A percentile compares a stretch with the other conserved stretches of the same genome.
phyloP scores from a whole-genome alignment of 805 yeast genomes.

The Yamadazyma kitorensis region DNA sequence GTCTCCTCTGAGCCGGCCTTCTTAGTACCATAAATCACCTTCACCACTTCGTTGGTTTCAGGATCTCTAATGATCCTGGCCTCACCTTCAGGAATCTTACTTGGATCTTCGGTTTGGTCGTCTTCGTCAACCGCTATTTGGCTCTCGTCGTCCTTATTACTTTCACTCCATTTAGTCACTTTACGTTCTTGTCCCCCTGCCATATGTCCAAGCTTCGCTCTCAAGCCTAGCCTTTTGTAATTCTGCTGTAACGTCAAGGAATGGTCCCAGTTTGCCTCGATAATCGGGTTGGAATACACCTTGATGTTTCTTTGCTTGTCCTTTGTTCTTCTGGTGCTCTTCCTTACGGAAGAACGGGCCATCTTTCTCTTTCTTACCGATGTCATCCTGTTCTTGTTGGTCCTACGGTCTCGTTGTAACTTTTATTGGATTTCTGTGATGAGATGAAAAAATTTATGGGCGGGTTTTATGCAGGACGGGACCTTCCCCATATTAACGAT shows the following conservation, averaged over 20 bases:
- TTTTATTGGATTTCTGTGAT: conserved; percentile 4
- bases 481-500: too few species aligned
- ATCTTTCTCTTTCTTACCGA: conserved; percentile 85
- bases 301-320: conserved; percentile 68
- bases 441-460: conserved; percentile 1
- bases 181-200: conserved; percentile 82
- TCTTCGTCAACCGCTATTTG: conserved; percentile 34
- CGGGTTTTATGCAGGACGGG: too few species aligned
- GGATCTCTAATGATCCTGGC: conserved; percentile 74
- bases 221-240: conserved; percentile 77
- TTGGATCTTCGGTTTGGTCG: conserved; percentile 48
- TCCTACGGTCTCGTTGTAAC: too few species aligned
- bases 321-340: conserved; percentile 66
- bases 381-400: conserved; percentile 44
- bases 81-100: conserved; percentile 70
- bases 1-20: conserved; percentile 22
- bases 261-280: conserved; percentile 89
- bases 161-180: conserved; percentile 36
- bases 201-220: conserved; percentile 58
- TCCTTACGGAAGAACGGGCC: conserved; percentile 67
- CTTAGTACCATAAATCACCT: conserved; percentile 70
- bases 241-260: conserved; percentile 79
- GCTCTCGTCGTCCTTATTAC: conserved; percentile 29
- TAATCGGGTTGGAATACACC: conserved; percentile 71
- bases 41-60: conserved; percentile 58